Evolutionary conservation across 495 filamentous ascomycete genomes (phyloP).

Genomic region (Delitschia confertaspora): DNA sequence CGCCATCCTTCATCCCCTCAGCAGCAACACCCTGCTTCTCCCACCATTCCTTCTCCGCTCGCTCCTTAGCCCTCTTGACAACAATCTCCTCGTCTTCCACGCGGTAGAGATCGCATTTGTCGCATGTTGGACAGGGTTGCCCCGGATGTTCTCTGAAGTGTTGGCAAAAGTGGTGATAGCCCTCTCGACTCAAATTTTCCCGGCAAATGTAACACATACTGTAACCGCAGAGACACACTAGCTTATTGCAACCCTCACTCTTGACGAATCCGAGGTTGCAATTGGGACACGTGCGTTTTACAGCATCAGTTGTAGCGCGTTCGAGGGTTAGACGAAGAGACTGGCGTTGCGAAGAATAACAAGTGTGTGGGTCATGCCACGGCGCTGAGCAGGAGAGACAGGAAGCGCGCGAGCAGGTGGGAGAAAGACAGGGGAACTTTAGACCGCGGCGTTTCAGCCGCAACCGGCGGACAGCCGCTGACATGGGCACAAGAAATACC

Average conservation of each 20-base stretch:
- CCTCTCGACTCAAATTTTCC: conserved; percentile 48
- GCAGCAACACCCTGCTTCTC: conserved; percentile 50
- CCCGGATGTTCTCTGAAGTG: conserved; percentile 79
- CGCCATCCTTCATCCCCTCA: conserved; percentile 12
- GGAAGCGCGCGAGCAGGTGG: conserved; percentile 55
- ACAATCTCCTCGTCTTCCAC: conserved; percentile 75
- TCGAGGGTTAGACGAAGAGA: conserved; percentile 82
- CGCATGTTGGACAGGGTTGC: conserved; percentile 64
- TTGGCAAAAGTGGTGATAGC: conserved; percentile 89
- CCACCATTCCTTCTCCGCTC: conserved; percentile 75
- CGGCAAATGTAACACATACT: conserved; percentile 94
- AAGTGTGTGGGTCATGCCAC: conserved; percentile 61
- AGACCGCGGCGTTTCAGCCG: conserved; percentile 57
- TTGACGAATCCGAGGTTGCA: conserved; percentile 91
- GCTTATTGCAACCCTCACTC: conserved; percentile 85
- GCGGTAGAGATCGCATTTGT: conserved; percentile 82
- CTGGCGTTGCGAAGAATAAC: conserved; percentile 53
- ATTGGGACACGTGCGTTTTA: conserved; percentile 89
- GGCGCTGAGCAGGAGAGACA: conserved; percentile 65
- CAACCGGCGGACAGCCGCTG: conserved; percentile 50
- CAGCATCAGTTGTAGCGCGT: conserved; percentile 79
- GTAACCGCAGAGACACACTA: conserved; percentile 96
- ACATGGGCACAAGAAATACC: conserved; percentile 38
- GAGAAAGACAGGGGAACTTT: conserved; percentile 63
- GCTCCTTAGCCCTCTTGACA: conserved; percentile 62